Conservation (phyloP, 2,329 filamentous ascomycete genomes). For the Calonectria pteridis region DNA sequence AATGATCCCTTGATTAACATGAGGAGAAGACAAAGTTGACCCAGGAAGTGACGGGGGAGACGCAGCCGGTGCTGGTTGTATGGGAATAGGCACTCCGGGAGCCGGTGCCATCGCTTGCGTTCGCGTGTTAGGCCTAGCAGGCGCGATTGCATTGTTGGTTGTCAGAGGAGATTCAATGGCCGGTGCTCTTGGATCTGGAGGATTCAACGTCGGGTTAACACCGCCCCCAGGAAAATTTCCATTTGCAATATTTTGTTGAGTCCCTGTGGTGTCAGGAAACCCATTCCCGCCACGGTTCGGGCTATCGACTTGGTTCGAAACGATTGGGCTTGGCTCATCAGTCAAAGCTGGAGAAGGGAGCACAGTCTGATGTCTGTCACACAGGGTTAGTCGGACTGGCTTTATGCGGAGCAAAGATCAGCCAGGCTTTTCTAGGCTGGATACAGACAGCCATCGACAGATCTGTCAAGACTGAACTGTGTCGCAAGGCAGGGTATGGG, state of each 20-base stretch:
- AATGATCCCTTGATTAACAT: neutral
- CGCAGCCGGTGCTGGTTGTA: neutral
- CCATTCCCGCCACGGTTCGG: conserved; percentile 41
- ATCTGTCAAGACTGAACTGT: neutral
- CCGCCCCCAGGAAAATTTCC: conserved; percentile 27
- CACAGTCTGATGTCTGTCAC: conserved; percentile 48
- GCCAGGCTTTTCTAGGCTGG: neutral
- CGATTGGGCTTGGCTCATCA: conserved; percentile 67
- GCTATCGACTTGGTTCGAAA: conserved; percentile 51
- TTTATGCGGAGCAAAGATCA: neutral
- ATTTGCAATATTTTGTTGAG: conserved; percentile 17
- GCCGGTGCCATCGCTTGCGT: conserved; percentile 2
- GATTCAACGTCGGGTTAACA: neutral
- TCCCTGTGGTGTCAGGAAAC: conserved; percentile 23
- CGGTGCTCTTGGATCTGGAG: neutral
- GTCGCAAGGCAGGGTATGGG: neutral
- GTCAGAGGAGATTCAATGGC: neutral
- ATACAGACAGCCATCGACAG: neutral
- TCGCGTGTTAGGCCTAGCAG: neutral
- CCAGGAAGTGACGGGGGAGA: neutral
- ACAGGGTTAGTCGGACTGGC: conserved; percentile 30
- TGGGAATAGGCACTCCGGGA: neutral
- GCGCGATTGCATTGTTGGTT: neutral
- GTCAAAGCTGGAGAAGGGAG: conserved; percentile 74
- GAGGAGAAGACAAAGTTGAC: neutral